Conservation (phyloP, 2,329 filamentous ascomycete genomes). For the Colletotrichum sp. region DNA sequence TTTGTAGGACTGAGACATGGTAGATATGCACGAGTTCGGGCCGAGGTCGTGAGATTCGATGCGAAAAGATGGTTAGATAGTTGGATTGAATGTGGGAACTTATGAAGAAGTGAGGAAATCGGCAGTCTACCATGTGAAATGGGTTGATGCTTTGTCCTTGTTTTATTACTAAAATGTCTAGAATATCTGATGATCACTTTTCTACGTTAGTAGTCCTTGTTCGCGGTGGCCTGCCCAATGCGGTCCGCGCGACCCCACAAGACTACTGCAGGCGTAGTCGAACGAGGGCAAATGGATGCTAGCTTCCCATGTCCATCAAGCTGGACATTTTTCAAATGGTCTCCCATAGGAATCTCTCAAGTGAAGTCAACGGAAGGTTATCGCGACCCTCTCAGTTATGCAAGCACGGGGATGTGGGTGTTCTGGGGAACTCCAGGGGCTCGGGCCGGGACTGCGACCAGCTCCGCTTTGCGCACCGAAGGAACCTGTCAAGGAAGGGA, state of each 20-base stretch:
- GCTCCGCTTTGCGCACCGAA: neutral
- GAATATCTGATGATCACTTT: neutral
- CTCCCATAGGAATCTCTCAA: neutral
- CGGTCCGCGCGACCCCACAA: neutral
- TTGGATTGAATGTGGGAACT: neutral
- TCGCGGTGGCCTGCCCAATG: neutral
- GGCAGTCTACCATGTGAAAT: neutral
- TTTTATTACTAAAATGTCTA: neutral
- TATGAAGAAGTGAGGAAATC: neutral
- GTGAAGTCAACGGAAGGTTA: neutral
- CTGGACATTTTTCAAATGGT: accelerated
- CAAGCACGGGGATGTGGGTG: neutral
- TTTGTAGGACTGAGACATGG: neutral
- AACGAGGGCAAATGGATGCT: neutral
- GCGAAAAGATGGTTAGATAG: too few relatives aligned
- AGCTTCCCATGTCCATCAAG: neutral
- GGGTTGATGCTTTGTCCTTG: neutral
- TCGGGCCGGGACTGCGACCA: neutral
- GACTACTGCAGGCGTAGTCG: neutral
- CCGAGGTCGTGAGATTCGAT: too few relatives aligned
- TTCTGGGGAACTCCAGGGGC: neutral
- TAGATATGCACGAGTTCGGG: too few relatives aligned
- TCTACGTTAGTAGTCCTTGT: neutral
- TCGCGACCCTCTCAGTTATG: neutral
- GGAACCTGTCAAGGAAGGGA: too few relatives aligned